Evolutionary conservation across 176 grass and related monocot species (phyloP).

Genomic region (Leersia perrieri): DNA sequence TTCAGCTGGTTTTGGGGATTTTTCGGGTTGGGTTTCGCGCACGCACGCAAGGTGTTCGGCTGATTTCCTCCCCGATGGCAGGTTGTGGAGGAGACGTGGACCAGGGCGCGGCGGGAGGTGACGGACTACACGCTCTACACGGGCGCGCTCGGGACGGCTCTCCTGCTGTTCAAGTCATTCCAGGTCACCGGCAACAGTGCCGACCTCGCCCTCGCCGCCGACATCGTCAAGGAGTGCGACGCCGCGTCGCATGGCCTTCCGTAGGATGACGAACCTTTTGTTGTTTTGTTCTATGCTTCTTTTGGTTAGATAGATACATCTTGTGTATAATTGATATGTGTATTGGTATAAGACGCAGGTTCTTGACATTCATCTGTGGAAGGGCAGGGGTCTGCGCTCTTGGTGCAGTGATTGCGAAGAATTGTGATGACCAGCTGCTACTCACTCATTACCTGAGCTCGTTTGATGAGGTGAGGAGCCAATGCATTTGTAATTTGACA

Average conservation of each 20-base stretch:
- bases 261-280: conserved; percentile 30
- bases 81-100: conserved; percentile 84
- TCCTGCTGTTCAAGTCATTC: conserved; percentile 83
- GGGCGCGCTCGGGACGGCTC: conserved; percentile 72
- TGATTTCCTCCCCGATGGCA: conserved; percentile 24
- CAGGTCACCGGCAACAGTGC: conserved; percentile 52
- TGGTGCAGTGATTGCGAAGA: conserved; percentile 64
- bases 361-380: conserved; percentile 88
- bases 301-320: not conserved
- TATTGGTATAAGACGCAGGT: conserved; percentile 62
- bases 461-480: conserved; percentile 61
- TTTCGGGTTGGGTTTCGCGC: not conserved
- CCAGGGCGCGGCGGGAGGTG: conserved; percentile 29
- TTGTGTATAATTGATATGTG: conserved; percentile 12
- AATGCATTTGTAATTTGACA: not conserved
- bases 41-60: conserved; percentile 39
- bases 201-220: conserved; percentile 53
- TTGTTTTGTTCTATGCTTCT: not conserved
- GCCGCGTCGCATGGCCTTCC: conserved; percentile 59
- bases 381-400: conserved; percentile 80
- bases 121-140: conserved; percentile 88
- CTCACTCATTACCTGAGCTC: conserved; percentile 61
- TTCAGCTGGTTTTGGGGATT: too few species aligned
- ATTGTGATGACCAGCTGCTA: conserved; percentile 43
- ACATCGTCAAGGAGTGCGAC: conserved; percentile 65